phyloP scores from a whole-genome alignment of 129 eudicot genomes.

The Mikania micrantha region DNA sequence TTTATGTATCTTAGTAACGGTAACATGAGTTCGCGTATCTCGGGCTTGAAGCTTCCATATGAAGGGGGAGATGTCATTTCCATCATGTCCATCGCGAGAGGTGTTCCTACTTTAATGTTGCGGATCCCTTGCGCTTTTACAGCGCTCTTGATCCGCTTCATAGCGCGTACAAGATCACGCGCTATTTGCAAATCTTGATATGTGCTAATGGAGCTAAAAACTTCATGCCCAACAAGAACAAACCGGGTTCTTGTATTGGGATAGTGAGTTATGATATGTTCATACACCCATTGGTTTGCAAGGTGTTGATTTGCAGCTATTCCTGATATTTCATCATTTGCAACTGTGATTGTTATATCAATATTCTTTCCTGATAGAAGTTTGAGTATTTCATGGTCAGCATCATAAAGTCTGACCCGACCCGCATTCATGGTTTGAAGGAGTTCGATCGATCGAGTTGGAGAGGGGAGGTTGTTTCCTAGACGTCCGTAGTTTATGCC shows the following conservation, averaged over 20 bases:
- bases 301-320: slow-evolving; percentile 45
- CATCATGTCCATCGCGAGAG: slow-evolving; percentile 68
- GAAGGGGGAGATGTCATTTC: slow-evolving; percentile 61
- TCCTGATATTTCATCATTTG: slow-evolving; percentile 41
- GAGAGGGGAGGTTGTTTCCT: slow-evolving; percentile 66
- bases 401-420: slow-evolving; percentile 51
- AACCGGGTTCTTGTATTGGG: slow-evolving; percentile 52
- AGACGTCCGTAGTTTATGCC: slow-evolving; percentile 63
- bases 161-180: slow-evolving; percentile 62
- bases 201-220: slow-evolving; percentile 33
- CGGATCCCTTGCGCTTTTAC: slow-evolving; percentile 30
- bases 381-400: slow-evolving; percentile 56
- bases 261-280: slow-evolving; percentile 52
- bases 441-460: slow-evolving; percentile 37
- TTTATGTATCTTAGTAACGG: slow-evolving; percentile 46
- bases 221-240: slow-evolving; percentile 63
- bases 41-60: slow-evolving; percentile 40
- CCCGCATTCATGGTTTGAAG: slow-evolving; percentile 38
- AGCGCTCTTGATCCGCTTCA: slow-evolving; percentile 44
- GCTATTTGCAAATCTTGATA: slow-evolving; percentile 27
- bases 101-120: slow-evolving; percentile 64
- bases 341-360: slow-evolving; percentile 54
- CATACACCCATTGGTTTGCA: slow-evolving; percentile 63
- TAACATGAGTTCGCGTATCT: slow-evolving; percentile 27
- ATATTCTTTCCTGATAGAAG: slow-evolving; percentile 45